phyloP scores from a whole-genome alignment of 805 yeast species.

The Myxozyma geophila region DNA sequence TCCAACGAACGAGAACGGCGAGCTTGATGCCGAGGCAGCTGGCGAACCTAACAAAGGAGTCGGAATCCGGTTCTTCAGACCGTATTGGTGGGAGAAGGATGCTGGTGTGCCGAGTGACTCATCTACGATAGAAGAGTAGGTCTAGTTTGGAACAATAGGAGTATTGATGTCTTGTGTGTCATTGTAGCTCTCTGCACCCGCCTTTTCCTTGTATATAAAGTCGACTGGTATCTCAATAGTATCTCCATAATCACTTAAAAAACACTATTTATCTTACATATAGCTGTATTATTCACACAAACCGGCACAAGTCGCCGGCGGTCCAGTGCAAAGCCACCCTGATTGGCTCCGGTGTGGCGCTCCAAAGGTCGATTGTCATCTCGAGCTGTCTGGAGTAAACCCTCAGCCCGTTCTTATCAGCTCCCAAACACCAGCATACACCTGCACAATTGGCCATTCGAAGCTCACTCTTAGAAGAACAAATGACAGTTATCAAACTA shows the following conservation, averaged over 20 bases:
- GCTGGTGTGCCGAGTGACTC: slow-evolving; percentile 7
- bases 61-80: slow-evolving; percentile 46
- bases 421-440: too few relatives aligned
- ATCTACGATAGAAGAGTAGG: not conserved
- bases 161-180: not conserved
- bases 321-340: too few relatives aligned
- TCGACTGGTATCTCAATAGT: too few relatives aligned
- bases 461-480: not conserved
- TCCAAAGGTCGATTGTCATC: too few relatives aligned
- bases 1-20: slow-evolving; percentile 11
- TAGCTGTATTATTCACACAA: not conserved
- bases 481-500: slow-evolving; percentile 42
- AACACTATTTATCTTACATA: too few relatives aligned
- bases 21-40: slow-evolving; percentile 38
- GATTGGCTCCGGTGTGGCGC: too few relatives aligned
- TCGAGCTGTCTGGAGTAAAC: too few relatives aligned
- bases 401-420: not conserved
- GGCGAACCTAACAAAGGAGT: slow-evolving; percentile 43
- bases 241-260: too few relatives aligned
- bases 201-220: too few relatives aligned
- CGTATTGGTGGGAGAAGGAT: slow-evolving; percentile 71
- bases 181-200: too few relatives aligned
- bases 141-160: too few relatives aligned
- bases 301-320: too few relatives aligned
- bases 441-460: not conserved